Evolutionary conservation across 148 eudicot species (phyloP), one percentile per base, ranked within the genome.

Genomic region (Heliamphora exappendiculata): DNA sequence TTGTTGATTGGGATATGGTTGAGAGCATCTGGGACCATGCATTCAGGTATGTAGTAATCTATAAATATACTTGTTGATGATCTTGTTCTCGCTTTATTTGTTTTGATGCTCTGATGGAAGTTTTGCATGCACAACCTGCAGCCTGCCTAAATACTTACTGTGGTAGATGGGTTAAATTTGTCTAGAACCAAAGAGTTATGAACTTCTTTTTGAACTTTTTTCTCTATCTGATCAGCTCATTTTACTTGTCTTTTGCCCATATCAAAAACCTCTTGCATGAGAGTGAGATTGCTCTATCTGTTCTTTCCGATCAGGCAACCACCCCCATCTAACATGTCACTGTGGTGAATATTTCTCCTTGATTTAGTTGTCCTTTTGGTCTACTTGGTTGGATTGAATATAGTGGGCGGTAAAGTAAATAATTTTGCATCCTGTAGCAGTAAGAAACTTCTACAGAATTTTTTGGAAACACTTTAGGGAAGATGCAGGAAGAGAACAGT

Each of bases 11-110:
- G 99, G 99, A 92, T 76, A 91, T 92, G 47, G 94, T 89, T 81
- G 99, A 95, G 81, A 86, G 82, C 86, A 93, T 95, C 76, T 95
- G 96, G 99, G 96, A 92, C 76, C 99, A 95, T 84, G 90, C 97
- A 62, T 87, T 92, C 72, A 89, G 92, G 98, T 95, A 70, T 74
- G 68, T 69, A 24, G 53, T 69, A 31, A 36, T 39, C 49, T 37
- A 37, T 45, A 17, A 19, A 5, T 11, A 36, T 67, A 67, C 11
- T 22, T 55, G 8, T 19, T 41, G 39, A 58, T 64, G 12, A 65
- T 54, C 45, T 72, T 64, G 54, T 51, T 73, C 16, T 36, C 29
- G 50, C 70, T 68, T 37, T 45, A 42, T 51, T 37, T 16, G 34
- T 72, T 63, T n/a, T 36, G 72, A 69, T 80, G 51, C 60, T 58